Percentiles rank a stretch among this genome's conserved stretches.
These are phyloP conservation scores for Jatropha curcas DNA, from an alignment of 345 rosid genomes.

Conservation along the genomic window DNA sequence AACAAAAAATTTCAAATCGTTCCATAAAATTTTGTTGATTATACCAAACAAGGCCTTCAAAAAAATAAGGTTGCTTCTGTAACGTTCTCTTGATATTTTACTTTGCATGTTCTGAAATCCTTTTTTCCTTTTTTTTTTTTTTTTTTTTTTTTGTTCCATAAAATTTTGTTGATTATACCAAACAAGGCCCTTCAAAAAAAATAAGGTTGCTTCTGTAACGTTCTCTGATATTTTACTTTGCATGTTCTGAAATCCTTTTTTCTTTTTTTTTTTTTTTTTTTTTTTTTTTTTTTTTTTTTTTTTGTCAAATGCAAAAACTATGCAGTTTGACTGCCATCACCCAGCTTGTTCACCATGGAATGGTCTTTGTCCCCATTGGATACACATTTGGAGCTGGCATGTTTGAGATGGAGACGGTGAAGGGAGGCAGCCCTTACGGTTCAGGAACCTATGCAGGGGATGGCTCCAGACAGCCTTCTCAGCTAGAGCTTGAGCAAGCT, in stretches of 20 bases:
- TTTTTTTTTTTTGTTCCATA: no score
- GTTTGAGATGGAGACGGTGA: conserved; percentile 92
- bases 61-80: no score
- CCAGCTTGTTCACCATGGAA: conserved; percentile 95
- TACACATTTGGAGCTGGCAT: conserved; percentile 98
- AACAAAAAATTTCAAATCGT: no score
- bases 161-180: no score
- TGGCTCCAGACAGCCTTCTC: conserved; percentile 81
- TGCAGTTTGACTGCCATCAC: conserved; percentile 90
- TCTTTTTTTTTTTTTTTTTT: background rate
- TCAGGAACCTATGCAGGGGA: conserved; percentile 95
- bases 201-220: background rate
- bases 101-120: no score
- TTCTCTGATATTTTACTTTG: background rate
- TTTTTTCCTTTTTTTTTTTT: no score
- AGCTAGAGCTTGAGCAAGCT: conserved; percentile 81
- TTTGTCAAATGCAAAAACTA: background rate
- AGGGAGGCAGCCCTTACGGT: conserved; percentile 95
- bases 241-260: background rate
- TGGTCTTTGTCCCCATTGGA: conserved; percentile 91
- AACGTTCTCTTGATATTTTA: no score
- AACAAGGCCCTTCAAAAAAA: no score
- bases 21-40: no score
- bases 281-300: background rate
- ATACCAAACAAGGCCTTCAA: no score